These are phyloP conservation scores for Zizania latifolia DNA, from an alignment of 176 grass and related monocot species.

Conservation along the genomic window DNA sequence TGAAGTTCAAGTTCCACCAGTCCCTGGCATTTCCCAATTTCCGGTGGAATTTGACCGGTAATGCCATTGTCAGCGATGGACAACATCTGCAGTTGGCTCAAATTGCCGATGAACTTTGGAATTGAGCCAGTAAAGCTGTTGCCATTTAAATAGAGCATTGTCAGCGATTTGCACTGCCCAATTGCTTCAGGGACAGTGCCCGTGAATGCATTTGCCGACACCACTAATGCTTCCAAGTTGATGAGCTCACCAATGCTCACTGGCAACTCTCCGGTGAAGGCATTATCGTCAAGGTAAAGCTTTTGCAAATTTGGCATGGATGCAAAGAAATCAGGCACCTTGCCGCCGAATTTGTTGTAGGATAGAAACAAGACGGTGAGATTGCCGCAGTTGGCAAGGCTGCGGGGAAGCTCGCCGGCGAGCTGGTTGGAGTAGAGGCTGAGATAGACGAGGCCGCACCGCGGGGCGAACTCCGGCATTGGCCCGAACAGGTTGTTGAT, in stretches of 20 bases:
- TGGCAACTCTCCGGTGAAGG: conserved; percentile 22
- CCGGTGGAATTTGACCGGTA: conserved; percentile 3
- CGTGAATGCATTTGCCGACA: conserved; percentile 29
- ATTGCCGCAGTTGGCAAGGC: conserved; percentile 32
- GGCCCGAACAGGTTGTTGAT: conserved; percentile 36
- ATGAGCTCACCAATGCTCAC: conserved; percentile 13
- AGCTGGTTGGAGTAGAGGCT: conserved; percentile 33
- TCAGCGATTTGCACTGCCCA: conserved; percentile 20
- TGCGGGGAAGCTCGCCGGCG: conserved; percentile 29
- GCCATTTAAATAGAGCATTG: conserved; percentile 24
- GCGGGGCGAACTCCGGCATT: conserved; percentile 23
- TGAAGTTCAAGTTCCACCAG: conserved; percentile 33
- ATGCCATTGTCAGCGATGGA: conserved; percentile 20
- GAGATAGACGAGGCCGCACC: conserved; percentile 28
- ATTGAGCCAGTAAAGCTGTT: conserved; percentile 36
- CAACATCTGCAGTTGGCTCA: conserved; percentile 19
- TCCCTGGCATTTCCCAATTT: conserved; percentile 20
- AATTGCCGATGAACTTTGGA: conserved; percentile 14
- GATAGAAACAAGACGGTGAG: conserved; percentile 25
- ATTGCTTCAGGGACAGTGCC: conserved; percentile 19
- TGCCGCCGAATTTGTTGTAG: conserved; percentile 28
- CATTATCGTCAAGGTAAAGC: conserved; percentile 32
- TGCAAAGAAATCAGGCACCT: conserved; percentile 33
- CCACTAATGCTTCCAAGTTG: conserved; percentile 14
- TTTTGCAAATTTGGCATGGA: conserved; percentile 13